A percentile compares a stretch with the other conserved stretches of the same genome.
Conservation (phyloP, 768 basidiomycete species). For the Kwoniella dejecticola region DNA sequence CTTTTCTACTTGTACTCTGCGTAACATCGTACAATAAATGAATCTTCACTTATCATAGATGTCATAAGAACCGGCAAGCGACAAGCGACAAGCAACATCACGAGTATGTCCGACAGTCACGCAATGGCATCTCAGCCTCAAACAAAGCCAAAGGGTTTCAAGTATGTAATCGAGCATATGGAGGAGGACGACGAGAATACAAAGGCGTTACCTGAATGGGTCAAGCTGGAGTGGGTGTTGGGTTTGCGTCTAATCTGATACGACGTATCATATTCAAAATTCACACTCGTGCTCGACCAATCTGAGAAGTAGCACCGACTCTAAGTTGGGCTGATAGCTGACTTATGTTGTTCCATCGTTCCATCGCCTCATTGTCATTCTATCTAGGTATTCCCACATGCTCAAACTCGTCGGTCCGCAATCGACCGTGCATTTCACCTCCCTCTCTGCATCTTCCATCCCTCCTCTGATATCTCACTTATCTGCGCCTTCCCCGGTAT, state of each 20-base stretch:
- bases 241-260: constrained; percentile 28
- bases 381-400: constrained; percentile 70
- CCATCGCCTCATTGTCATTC: too few relatives aligned
- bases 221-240: constrained; percentile 84
- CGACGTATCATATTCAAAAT: neutral
- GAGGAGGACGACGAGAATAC: constrained; percentile 88
- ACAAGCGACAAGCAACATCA: too few relatives aligned
- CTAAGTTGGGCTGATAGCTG: neutral
- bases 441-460: constrained; percentile 74
- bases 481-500: constrained; percentile 39
- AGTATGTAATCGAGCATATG: constrained; percentile 62
- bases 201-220: constrained; percentile 71
- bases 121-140: neutral
- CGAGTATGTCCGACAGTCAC: too few relatives aligned
- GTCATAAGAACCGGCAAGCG: too few relatives aligned
- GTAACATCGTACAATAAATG: too few relatives aligned
- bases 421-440: constrained; percentile 76
- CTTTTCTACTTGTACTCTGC: too few relatives aligned
- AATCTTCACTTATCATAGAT: too few relatives aligned
- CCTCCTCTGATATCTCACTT: constrained; percentile 60
- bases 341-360: neutral
- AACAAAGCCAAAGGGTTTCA: constrained; percentile 53
- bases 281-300: too few relatives aligned
- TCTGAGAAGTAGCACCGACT: too few relatives aligned
- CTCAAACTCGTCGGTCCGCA: constrained; percentile 68